phyloP scores from a whole-genome alignment of 352 stramenopile species.

The Globisporangium orthogonon region DNA sequence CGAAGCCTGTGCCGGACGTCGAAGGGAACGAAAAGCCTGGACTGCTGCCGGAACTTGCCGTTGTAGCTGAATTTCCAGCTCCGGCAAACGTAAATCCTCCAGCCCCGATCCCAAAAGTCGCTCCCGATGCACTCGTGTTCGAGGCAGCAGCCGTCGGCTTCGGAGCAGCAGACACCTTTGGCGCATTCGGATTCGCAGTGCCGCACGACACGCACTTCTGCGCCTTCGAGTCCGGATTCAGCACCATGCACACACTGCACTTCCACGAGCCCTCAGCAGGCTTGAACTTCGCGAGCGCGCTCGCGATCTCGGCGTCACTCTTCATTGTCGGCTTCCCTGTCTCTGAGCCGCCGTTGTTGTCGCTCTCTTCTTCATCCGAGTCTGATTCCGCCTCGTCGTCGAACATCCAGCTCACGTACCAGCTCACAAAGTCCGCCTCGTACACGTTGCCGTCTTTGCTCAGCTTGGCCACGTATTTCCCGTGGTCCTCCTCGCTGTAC shows the following conservation, averaged over 20 bases:
- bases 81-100: neutral
- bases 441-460: constrained; percentile 42
- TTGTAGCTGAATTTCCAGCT: neutral
- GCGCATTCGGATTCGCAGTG: constrained; percentile 34
- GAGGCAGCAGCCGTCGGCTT: constrained; percentile 4
- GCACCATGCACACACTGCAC: constrained; percentile 42
- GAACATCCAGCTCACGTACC: constrained; percentile 67
- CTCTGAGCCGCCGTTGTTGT: constrained; percentile 13
- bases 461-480: constrained; percentile 16
- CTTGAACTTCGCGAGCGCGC: constrained; percentile 40
- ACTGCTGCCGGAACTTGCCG: constrained; percentile 3
- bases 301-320: constrained; percentile 42
- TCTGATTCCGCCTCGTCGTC: constrained; percentile 36
- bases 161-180: constrained; percentile 10
- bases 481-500: constrained; percentile 53
- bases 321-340: constrained; percentile 31
- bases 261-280: constrained; percentile 55
- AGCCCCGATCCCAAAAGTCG: neutral
- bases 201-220: constrained; percentile 43
- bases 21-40: constrained; percentile 22
- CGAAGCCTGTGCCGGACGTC: neutral
- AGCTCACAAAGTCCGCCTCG: constrained; percentile 46
- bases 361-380: constrained; percentile 33
- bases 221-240: constrained; percentile 26
- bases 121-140: neutral